Percentiles rank a stretch among this genome's conserved stretches.
These are phyloP conservation scores for Bipolaris gigantea DNA, from an alignment of 2,329 filamentous ascomycete species.

Conservation along the genomic window DNA sequence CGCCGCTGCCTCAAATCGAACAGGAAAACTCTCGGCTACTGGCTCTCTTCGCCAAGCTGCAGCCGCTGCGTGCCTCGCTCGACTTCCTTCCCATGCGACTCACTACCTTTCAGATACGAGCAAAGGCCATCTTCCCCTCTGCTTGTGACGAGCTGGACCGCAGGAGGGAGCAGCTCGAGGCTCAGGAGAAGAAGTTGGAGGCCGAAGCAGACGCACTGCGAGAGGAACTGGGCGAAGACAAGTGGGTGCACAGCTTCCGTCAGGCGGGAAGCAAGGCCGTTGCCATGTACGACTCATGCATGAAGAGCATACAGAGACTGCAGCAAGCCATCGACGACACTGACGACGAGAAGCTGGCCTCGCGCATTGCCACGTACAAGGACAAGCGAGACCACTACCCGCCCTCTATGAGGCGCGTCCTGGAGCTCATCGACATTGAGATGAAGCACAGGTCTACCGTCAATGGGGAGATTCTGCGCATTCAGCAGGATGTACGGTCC, in stretches of 20 bases:
- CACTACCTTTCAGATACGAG: conserved; percentile 80
- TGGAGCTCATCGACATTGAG: conserved; percentile 93
- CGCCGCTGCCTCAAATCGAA: conserved; percentile 56
- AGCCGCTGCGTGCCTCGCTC: conserved; percentile 85
- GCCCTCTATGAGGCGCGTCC: conserved; percentile 85
- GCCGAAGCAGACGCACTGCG: conserved; percentile 86
- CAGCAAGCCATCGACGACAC: conserved; percentile 76
- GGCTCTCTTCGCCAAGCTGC: conserved; percentile 91
- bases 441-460: conserved; percentile 93
- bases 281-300: conserved; percentile 96
- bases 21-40: conserved; percentile 88
- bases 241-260: conserved; percentile 94
- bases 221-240: conserved; percentile 89
- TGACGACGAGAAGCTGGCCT: conserved; percentile 61
- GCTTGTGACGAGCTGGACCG: conserved; percentile 87
- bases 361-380: conserved; percentile 88
- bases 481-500: conserved; percentile 83
- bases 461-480: conserved; percentile 88
- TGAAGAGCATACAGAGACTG: conserved; percentile 81
- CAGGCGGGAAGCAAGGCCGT: conserved; percentile 89
- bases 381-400: conserved; percentile 94
- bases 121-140: conserved; percentile 78
- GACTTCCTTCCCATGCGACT: conserved; percentile 96
- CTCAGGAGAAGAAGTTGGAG: conserved; percentile 84
- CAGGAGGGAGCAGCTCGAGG: conserved; percentile 73